Base-by-base conservation (phyloP, 2,329 filamentous ascomycete genomes). In the Fusarium sp. region DNA sequence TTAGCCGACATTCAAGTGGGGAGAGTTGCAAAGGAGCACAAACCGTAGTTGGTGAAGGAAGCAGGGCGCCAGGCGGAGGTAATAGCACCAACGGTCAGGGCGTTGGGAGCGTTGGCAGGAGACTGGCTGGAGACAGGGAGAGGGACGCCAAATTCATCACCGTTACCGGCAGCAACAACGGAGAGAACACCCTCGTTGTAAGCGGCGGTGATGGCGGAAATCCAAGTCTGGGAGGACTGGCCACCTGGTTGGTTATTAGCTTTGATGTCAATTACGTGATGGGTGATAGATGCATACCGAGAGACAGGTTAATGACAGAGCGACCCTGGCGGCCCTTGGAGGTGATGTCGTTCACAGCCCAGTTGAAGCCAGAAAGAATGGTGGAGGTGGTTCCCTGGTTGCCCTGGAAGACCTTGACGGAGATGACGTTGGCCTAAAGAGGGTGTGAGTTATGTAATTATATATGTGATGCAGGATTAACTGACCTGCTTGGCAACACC, bases 81-180 rank as follows among this genome's bases (percentile, higher is more conserved):
- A 52, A 83, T 84, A 45, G 87, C 85, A 62, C 84, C 87, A 52
- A 89, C 86, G 6, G 87, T 89, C 77, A 87, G 84, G 57, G 84
- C 87, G 38, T 79, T 79, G 7, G 84, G 62, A 35, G 82, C 84
- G 7, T 83, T 85, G 64, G 86, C 85, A 2, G 87, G 86, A 18
- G 87, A 88, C 73, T 79, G 83, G 77, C 79, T 79, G 35, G 81
- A 77, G 2, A 87, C 86, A 68, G 87, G 81, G 5, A 73, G 75
- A 45, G 78, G 78, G 47, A 58, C 64, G 20, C 75, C 76, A 3
- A 42, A 34, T 0, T 3, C 69, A 62, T 82, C 82, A 60, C 79
- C 79, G 71, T 88, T 88, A 7, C 87, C 87, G 14, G 86, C 85
- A 2, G 86, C 86, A 10, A 86, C 85, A 45, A 84, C 83, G 5